Base-by-base conservation (phyloP, 768 basidiomycete genomes). In the Hirschioporus abietinus region DNA sequence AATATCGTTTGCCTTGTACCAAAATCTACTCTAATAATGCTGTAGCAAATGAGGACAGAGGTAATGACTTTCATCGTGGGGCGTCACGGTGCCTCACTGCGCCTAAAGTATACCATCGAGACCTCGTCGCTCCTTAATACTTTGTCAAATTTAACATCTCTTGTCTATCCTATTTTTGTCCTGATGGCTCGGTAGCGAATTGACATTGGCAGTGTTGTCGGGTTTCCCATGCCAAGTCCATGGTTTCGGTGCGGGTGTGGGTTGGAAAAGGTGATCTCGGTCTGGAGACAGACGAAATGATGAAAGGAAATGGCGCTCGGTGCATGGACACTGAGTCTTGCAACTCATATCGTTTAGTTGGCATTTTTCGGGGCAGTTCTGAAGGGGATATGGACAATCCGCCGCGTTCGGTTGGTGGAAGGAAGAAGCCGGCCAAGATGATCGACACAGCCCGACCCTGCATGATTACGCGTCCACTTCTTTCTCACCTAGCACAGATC, bases 241-340 rank as follows among this genome's bases (percentile, higher is more conserved):
- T 52, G 42, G 42, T 52, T 52, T 52, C 42, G 42, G 42, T 52
- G 42, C 42, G 42, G 42, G 42, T 52, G 42, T 52, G 42, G 42
- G 42, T 52, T 20, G 42, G 12, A 10, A 30, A 20, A 52, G 42
- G 6, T 52, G 42, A 15, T 52, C 42, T 52, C 42, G 42, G 42
- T 52, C 42, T 15, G 20, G 42, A 1, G 20, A 52, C 20, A 52
- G 42, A 52, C 2, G 42, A 52, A 52, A 52, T 52, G 42, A 52
- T 52, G 42, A 52, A 20, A 52, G 42, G 42, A 1, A 52, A 20
- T 3, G 20, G 42, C 15, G 42, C 42, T 30, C 30, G 30, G 8
- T 30, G 30, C 30, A 30, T 30, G 42, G 42, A 52, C 12, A 20
- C 3, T 6, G 42, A 15, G 42, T 20, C 42, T 20, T 10, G 4